Base-by-base conservation (phyloP, 176 grass and related monocot genomes). In the Oryza brachyantha region DNA sequence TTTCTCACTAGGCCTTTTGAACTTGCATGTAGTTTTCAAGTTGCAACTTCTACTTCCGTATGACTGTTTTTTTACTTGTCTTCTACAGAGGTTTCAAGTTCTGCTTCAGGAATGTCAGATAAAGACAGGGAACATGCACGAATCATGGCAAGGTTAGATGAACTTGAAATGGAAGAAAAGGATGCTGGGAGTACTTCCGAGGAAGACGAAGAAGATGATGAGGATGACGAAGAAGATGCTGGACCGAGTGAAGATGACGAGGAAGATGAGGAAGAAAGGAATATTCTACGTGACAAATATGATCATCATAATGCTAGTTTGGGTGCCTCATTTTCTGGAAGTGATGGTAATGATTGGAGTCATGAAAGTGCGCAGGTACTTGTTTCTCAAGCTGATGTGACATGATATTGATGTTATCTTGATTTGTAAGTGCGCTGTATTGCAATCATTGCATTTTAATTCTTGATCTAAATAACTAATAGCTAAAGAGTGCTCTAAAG, bases 121-220 rank as follows among this genome's bases (percentile, higher is more conserved):
- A 85, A 86, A 86, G 87, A 92, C 42, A 86, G 31, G 48, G 90
- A 91, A 67, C 85, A 89, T 91, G 82, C 73, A 84, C 84, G 58
- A 64, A 83, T 99, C 61, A 91, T 95, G 86, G 81, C 90, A 67
- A 91, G 83, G 67, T 74, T 99, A 84, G 85, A 89, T 57, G 90
- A 93, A 89, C 71, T 95, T 34, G 92, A 95, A 74, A 89, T 68
- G 74, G 76, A 95, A 81, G 96, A 99, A 80, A 73, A 70, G 37
- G 90, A 95, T 63, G 81, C 75, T 76, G 92, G 85, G 79, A 85
- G 45, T 84, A 40, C 73, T 75, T 91, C 84, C 42, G 80, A 73
- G 67, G 81, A 89, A 36, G 70, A 78, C 10, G 86, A 74, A 48
- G 76, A 48, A 8, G 43, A 85, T 0, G 32, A 84, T 19, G 59